phyloP scores from a whole-genome alignment of 2,329 filamentous ascomycete genomes.

The Triangularia verruculosa region DNA sequence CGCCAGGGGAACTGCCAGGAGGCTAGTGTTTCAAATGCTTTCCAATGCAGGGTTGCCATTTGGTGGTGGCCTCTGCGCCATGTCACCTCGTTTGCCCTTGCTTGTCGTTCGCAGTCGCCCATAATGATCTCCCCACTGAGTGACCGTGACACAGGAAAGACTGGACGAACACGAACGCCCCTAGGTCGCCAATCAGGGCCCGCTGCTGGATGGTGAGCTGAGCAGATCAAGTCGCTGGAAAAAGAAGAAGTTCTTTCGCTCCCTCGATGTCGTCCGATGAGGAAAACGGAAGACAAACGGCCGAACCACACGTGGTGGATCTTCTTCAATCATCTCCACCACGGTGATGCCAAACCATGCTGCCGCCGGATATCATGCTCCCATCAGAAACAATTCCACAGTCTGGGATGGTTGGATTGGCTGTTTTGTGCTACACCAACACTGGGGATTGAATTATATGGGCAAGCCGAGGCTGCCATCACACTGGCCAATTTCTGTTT shows the following conservation, averaged over 20 bases:
- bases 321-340: not conserved
- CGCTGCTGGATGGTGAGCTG: not conserved
- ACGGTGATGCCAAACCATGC: not conserved
- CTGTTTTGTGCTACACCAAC: not conserved
- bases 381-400: not conserved
- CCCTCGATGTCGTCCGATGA: not conserved
- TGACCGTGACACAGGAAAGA: not conserved
- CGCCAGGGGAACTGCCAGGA: not conserved
- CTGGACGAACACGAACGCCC: not conserved
- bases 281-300: not conserved
- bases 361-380: not conserved
- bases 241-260: not conserved
- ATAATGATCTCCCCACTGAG: not conserved
- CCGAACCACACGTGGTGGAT: not conserved
- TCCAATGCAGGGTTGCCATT: constrained; percentile 16
- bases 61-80: constrained; percentile 5
- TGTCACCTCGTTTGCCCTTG: constrained; percentile 4
- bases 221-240: not conserved
- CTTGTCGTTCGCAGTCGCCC: not conserved
- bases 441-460: not conserved
- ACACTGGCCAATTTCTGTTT: constrained; percentile 19
- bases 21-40: constrained; percentile 21
- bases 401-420: not conserved
- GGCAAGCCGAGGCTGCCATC: constrained; percentile 12
- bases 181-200: not conserved